These are phyloP conservation scores for Coelastrella sp. DNA, from an alignment of 139 green algal genomes.

Conservation along the genomic window DNA sequence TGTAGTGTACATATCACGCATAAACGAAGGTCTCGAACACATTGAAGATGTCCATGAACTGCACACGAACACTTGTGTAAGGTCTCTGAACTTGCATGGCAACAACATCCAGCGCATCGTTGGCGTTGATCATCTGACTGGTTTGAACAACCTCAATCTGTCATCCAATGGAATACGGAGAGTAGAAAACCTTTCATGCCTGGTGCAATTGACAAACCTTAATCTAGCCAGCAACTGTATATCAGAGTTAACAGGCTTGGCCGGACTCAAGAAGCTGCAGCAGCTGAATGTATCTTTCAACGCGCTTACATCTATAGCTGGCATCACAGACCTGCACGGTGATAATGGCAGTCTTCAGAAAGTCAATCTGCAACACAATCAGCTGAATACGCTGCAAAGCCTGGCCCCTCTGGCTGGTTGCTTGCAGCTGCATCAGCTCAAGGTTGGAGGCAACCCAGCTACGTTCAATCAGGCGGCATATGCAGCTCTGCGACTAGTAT, in stretches of 20 bases:
- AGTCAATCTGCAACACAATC: constrained; percentile 76
- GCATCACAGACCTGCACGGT: constrained; percentile 55
- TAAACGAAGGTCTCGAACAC: constrained; percentile 55
- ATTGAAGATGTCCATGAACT: constrained; percentile 59
- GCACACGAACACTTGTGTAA: constrained; percentile 36
- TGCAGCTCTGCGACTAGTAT: constrained; percentile 54
- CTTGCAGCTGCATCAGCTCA: constrained; percentile 63
- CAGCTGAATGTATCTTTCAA: constrained; percentile 77
- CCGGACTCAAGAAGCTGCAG: constrained; percentile 59
- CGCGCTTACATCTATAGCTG: constrained; percentile 58
- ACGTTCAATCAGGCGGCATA: constrained; percentile 43
- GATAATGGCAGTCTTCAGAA: constrained; percentile 47
- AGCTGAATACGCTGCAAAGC: constrained; percentile 60
- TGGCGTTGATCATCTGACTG: constrained; percentile 53
- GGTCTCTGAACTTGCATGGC: constrained; percentile 67
- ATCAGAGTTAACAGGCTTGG: constrained; percentile 48
- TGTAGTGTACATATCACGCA: constrained; percentile 47
- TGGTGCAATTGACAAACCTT: constrained; percentile 67
- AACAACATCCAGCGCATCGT: constrained; percentile 72
- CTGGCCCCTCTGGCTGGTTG: constrained; percentile 71
- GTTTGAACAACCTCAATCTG: constrained; percentile 72
- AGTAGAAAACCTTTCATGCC: constrained; percentile 46
- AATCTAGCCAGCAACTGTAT: constrained; percentile 84
- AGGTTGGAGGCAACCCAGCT: constrained; percentile 72
- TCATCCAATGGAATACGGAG: constrained; percentile 73